Conservation (phyloP, 2,329 filamentous ascomycete genomes). For the Sarocladium kiliense region DNA sequence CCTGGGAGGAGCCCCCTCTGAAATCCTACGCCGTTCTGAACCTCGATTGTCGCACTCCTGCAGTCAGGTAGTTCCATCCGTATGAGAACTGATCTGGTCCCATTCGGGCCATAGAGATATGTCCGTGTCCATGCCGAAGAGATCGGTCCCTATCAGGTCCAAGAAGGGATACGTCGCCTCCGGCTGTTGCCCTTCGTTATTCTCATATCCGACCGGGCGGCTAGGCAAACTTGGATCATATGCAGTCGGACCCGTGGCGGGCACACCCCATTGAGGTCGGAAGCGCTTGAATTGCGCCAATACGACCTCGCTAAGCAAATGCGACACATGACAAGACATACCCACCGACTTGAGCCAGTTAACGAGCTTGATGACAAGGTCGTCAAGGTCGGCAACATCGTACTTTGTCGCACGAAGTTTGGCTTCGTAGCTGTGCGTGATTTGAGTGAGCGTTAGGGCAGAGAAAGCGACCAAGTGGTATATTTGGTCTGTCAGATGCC, state of each 20-base stretch:
- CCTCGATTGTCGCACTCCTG: too few species aligned
- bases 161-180: neutral
- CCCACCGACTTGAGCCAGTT: constrained; percentile 20
- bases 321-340: constrained; percentile 18
- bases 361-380: constrained; percentile 15
- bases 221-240: neutral
- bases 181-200: neutral
- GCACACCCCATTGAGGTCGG: neutral
- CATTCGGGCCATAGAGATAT: constrained; percentile 5
- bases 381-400: constrained; percentile 14
- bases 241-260: too few species aligned
- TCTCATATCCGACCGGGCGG: neutral
- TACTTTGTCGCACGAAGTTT: too few species aligned
- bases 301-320: constrained; percentile 20
- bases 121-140: constrained; percentile 2
- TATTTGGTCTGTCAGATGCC: constrained; percentile 23
- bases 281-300: constrained; percentile 17
- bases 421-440: constrained; percentile 10
- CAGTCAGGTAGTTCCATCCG: too few species aligned
- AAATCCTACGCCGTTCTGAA: too few species aligned
- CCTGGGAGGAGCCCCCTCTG: too few species aligned
- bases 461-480: constrained; percentile 23
- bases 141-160: constrained; percentile 1
- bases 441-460: constrained; percentile 18
- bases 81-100: neutral